phyloP scores from a whole-genome alignment of 164 flowering plant species.

The Vitis cinerea region DNA sequence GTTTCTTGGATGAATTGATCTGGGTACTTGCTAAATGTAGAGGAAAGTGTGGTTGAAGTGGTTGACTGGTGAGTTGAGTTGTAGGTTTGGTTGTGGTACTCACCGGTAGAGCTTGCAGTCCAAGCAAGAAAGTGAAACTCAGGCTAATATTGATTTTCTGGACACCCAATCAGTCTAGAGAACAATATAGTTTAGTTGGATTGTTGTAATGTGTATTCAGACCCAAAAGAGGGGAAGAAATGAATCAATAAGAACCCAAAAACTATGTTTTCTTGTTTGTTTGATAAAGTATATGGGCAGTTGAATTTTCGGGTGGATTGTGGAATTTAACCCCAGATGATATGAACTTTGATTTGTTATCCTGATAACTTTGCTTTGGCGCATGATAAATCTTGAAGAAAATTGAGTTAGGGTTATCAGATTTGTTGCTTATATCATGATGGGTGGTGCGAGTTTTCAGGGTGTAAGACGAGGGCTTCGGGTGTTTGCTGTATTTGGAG shows the following conservation, averaged over 20 bases:
- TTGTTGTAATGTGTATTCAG: too few relatives aligned
- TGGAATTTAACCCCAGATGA: neutral
- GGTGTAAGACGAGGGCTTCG: slow-evolving; percentile 54
- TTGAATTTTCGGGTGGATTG: too few relatives aligned
- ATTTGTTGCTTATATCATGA: neutral
- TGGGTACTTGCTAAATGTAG: neutral
- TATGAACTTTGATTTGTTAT: neutral
- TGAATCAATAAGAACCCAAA: too few relatives aligned
- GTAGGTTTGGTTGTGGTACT: neutral
- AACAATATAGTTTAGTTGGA: neutral
- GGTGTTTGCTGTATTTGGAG: slow-evolving; percentile 77
- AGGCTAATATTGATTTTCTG: neutral
- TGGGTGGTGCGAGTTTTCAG: slow-evolving; percentile 29
- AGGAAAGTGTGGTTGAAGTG: neutral
- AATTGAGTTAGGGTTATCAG: neutral
- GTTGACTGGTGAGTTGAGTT: neutral
- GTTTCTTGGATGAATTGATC: neutral
- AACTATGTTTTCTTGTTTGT: too few relatives aligned
- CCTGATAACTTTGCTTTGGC: too few relatives aligned
- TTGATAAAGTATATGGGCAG: too few relatives aligned
- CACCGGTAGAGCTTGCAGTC: too few relatives aligned
- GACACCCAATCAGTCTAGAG: neutral
- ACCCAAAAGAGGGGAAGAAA: too few relatives aligned
- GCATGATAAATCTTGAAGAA: too few relatives aligned
- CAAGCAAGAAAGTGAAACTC: too few relatives aligned